These are phyloP conservation scores for Starmerella khaoyaiensis DNA, from an alignment of 805 yeast species.

Conservation along the genomic window DNA sequence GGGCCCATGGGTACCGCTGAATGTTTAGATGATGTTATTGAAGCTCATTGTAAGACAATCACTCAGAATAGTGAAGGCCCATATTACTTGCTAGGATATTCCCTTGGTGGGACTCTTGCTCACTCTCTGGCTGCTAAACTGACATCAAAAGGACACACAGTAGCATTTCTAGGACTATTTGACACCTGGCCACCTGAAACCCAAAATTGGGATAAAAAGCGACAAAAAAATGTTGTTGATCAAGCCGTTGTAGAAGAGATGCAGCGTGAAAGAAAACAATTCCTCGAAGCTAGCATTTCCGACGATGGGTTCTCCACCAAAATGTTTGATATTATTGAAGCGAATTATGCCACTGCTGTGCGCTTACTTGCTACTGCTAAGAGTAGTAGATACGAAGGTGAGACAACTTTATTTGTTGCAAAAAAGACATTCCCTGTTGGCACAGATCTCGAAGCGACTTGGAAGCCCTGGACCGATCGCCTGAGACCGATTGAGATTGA, in stretches of 20 bases:
- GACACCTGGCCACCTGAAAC: conserved; percentile 20
- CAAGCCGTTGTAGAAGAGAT: conserved; percentile 15
- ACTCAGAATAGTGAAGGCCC: conserved; percentile 3
- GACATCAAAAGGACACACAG: conserved; percentile 3
- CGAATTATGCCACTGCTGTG: conserved; percentile 13
- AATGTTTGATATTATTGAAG: conserved; percentile 11
- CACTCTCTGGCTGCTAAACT: conserved; percentile 14
- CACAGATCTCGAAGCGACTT: conserved; percentile 10
- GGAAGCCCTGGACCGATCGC: conserved; percentile 5
- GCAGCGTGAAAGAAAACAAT: conserved; percentile 13
- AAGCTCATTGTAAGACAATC: conserved; percentile 4
- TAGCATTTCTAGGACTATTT: conserved; percentile 11
- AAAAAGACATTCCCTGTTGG: conserved; percentile 9
- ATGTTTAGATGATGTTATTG: conserved; percentile 9
- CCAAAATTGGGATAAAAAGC: conserved; percentile 15
- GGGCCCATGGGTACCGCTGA: conserved; percentile 6
- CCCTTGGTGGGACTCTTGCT: conserved; percentile 16
- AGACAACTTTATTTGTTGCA: conserved; percentile 11
- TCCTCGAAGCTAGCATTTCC: conserved; percentile 2
- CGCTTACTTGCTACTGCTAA: conserved; percentile 11
- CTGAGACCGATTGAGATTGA: conserved; percentile 5
- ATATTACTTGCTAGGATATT: conserved; percentile 13
- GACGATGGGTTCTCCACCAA: conserved; percentile 4
- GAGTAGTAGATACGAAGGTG: conserved; percentile 8
- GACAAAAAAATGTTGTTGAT: conserved; percentile 5